Percentiles rank a stretch among this genome's conserved stretches.
These are phyloP conservation scores for Cinnamomum chago DNA, from an alignment of 164 flowering plant genomes.

Conservation along the genomic window DNA sequence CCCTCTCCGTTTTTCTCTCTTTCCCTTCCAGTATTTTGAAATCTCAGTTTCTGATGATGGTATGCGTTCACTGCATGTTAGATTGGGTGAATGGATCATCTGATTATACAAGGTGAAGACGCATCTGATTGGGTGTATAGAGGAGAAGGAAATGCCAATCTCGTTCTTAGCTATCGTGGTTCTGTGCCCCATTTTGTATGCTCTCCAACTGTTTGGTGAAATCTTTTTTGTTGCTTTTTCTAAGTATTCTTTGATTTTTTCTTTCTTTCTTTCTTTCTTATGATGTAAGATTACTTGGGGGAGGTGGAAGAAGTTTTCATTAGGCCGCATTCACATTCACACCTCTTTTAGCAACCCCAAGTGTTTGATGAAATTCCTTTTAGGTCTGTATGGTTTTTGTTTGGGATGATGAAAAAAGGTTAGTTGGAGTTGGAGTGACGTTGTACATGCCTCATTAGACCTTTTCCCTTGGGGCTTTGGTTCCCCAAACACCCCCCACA, in stretches of 20 bases:
- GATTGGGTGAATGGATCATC: slow-evolving; percentile 30
- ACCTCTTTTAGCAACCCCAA: too few species aligned
- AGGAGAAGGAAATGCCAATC: slow-evolving; percentile 91
- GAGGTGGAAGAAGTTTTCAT: too few species aligned
- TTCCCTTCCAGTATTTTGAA: not conserved
- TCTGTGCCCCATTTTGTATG: slow-evolving; percentile 63
- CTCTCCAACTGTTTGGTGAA: not conserved
- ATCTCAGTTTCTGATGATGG: not conserved
- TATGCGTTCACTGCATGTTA: not conserved
- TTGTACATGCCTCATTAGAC: too few species aligned
- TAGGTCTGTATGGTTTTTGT: too few species aligned
- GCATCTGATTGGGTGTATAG: slow-evolving; percentile 79
- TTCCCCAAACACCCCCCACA: too few species aligned
- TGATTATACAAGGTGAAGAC: slow-evolving; percentile 48
- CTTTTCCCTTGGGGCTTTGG: too few species aligned
- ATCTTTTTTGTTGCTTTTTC: not conserved
- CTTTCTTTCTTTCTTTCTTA: too few species aligned
- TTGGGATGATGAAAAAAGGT: too few species aligned
- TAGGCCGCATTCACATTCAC: too few species aligned
- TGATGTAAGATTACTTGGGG: too few species aligned
- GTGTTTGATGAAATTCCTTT: too few species aligned
- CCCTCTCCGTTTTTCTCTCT: not conserved
- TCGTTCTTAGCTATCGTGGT: slow-evolving; percentile 75
- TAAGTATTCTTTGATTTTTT: not conserved
- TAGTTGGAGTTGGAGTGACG: too few species aligned